Percentiles rank a stretch among this genome's conserved stretches.
Conservation (phyloP, 2,329 filamentous ascomycete genomes). For the Dactylonectria estremocensis region DNA sequence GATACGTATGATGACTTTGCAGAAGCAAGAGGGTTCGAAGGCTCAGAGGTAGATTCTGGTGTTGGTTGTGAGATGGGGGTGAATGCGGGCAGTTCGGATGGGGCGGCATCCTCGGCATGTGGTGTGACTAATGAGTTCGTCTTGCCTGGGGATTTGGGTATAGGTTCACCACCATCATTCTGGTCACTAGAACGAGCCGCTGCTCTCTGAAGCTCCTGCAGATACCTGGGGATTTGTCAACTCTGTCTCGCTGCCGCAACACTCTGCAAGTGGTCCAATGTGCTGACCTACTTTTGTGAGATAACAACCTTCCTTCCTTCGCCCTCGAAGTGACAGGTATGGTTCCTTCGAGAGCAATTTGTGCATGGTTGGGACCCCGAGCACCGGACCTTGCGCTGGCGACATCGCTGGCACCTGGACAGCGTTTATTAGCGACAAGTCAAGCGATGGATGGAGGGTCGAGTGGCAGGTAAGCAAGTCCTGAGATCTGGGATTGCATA, state of each 20-base stretch:
- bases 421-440: conserved; percentile 5
- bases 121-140: not conserved
- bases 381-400: conserved; percentile 28
- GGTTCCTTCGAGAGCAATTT: conserved; percentile 24
- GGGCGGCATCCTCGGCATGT: not conserved
- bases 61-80: conserved; percentile 23
- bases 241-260: not conserved
- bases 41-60: conserved; percentile 19
- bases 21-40: conserved; percentile 28
- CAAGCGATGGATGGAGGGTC: not conserved
- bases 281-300: conserved; percentile 15
- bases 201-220: conserved; percentile 24
- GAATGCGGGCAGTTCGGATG: conserved; percentile 2
- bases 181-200: conserved; percentile 1
- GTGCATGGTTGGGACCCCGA: conserved; percentile 25
- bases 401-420: conserved; percentile 26
- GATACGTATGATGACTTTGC: conserved; percentile 23
- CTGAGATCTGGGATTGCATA: not conserved
- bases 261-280: not conserved
- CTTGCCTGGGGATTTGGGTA: not conserved
- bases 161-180: not conserved
- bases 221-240: conserved; percentile 18
- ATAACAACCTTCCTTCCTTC: conserved; percentile 25
- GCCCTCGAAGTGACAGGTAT: conserved; percentile 22
- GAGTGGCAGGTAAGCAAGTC: not conserved